Evolutionary conservation across 768 basidiomycete genomes (phyloP).

Genomic region (Psilocybe tampanensis): DNA sequence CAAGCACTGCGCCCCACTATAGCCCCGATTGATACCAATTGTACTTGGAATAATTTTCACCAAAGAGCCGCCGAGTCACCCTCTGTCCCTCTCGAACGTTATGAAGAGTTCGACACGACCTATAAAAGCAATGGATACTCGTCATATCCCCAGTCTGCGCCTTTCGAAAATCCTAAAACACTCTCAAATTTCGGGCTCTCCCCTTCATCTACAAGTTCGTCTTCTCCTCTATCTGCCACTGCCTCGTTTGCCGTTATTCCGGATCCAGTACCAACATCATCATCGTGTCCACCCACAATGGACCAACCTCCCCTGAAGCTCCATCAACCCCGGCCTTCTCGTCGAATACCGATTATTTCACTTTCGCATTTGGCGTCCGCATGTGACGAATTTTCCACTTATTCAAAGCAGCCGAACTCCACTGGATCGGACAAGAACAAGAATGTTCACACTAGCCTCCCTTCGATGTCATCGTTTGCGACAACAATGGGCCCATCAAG

Average conservation of each 20-base stretch:
- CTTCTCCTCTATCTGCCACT: slow-evolving; percentile 13
- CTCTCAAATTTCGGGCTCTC: slow-evolving; percentile 3
- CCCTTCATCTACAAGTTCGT: slow-evolving; percentile 16
- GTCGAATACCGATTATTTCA: slow-evolving; percentile 46
- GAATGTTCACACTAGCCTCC: slow-evolving; percentile 19
- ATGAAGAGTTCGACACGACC: slow-evolving; percentile 1
- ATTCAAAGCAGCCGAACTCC: slow-evolving; percentile 14
- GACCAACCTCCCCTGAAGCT: slow-evolving; percentile 34
- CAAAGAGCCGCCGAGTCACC: slow-evolving; percentile 11
- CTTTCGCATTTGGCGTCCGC: slow-evolving; percentile 43
- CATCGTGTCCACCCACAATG: slow-evolving; percentile 22
- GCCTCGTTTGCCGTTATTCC: slow-evolving; percentile 14
- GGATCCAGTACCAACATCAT: slow-evolving; percentile 13
- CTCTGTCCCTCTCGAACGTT: slow-evolving; percentile 11
- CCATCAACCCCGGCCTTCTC: slow-evolving; percentile 48
- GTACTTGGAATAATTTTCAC: slow-evolving; percentile 13
- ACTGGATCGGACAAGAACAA: slow-evolving; percentile 16
- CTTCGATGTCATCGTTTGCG: slow-evolving; percentile 19
- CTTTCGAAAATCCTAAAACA: background rate
- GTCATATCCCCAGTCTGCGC: background rate
- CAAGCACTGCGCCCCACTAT: slow-evolving; percentile 15
- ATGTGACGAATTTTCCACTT: slow-evolving; percentile 31
- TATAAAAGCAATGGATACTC: background rate
- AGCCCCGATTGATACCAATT: slow-evolving; percentile 20
- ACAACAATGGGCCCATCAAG: slow-evolving; percentile 14